Base-by-base conservation (phyloP, 306 rosid genomes). In the Glycyrrhiza uralensis region DNA sequence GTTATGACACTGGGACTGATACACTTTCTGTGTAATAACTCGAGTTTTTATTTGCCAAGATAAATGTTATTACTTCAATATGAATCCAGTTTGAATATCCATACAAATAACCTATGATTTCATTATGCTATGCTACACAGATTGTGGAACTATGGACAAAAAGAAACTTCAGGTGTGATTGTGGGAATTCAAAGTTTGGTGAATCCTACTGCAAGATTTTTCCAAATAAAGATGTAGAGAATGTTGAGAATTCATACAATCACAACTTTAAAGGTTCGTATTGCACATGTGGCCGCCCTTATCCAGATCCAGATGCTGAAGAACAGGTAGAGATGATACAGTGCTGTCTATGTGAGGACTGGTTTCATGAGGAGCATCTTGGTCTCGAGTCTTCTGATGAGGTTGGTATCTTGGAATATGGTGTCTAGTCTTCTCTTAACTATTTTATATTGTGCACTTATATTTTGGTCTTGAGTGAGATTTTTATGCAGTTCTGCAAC, bases 291-390 rank as follows among this genome's bases (percentile, higher is more conserved):
- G 84, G 85, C 57, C 97, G 86, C 44, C 97, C 96, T 46, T 95
- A 91, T 81, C 99, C 99, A 44, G 99, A 91, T 86, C 96, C 92
- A 44, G 97, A 88, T 47, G 86, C 84, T 65, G 97, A 88, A 81
- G 97, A 95, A 69, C 96, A 89, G 81, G 88, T 80, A 56, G 99
- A 95, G 82, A 95, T 91, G 99, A 91, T 95, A 41, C 99, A 95
- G 74, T 95, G 99, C 76, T 89, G 96, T 77, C 54, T 89, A 50
- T 95, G 99, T 56, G 99, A 95, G 84, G 99, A 95, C 81, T 95
- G 99, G 99, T 95, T 89, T 83, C 99, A 95, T 35, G 99, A 91
- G 79, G 97, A 95, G 78, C 99, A 95, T 85, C 85, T 95, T 17
- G 93, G 96, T 60, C 89, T 95, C 52, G 87, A 77, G 49, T 77